Evolutionary conservation across 2,329 filamentous ascomycete genomes (phyloP), one percentile per base, ranked within the genome.

Genomic region (Sclerotinia spermophila): DNA sequence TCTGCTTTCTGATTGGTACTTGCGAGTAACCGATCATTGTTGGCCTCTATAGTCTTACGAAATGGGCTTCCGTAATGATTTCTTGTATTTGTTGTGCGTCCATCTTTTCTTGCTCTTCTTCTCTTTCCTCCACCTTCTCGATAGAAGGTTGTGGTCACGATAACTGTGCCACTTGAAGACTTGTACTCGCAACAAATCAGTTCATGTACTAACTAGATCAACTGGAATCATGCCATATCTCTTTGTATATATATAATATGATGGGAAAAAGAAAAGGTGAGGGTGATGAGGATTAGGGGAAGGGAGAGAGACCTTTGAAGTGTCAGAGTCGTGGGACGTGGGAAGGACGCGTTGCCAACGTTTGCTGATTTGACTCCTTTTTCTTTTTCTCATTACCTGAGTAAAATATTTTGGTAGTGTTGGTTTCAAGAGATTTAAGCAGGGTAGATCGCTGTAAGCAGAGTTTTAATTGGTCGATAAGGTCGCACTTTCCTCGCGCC

Each of bases 391-490:
- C 8, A 5, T 45, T 45, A 33, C 19, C 40, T 30, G 42, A 30
- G 24, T 35, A 33, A 64, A 38, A 48, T 42, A 35, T 35, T 48
- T 27, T 11, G 21, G 30, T 33, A 15, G 21, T 24, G 44, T 42
- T 58, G 51, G 65, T 67, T 67, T 67, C 65, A 67, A n/a, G 10
- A 42, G 35, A 33, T 30, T 30, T 13, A 45, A 64, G 60, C 56
- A 56, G 60, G 48, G 61, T 64, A 66, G 59, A 65, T 56, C 59
- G 68, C 44, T 64, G 59, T 56, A 69, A 65, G 59, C 48, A 21
- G 11, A 38, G 35, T 30, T 48, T 5, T 65, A 2, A 69, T 69
- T 69, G 68, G 68, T 38, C 61, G 24, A 38, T 27, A 65, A 51
- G 40, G 59, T 62, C 40, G 40, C 59, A 62, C 59, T 24, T 27